Evolutionary conservation across 2,329 filamentous ascomycete species (phyloP).

Genomic region (Colletotrichum godetiae): DNA sequence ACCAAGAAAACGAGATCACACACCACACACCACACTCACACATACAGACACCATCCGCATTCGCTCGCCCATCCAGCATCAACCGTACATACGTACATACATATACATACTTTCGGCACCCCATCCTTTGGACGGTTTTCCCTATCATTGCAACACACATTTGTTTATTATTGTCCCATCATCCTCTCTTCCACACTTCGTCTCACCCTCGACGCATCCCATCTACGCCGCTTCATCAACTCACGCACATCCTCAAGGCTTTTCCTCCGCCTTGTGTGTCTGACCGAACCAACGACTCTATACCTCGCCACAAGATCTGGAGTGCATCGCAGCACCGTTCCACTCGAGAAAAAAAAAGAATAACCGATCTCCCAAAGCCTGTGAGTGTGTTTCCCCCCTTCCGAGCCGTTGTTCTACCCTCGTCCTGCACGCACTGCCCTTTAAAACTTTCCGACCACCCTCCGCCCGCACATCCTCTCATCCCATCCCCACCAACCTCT

Average conservation of each 20-base stretch:
- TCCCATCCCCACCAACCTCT: conserved; percentile 34
- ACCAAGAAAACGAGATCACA: conserved; percentile 30
- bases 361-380: conserved; percentile 19
- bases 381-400: conserved; percentile 27
- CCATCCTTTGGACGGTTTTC: conserved; percentile 28
- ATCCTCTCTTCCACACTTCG: conserved; percentile 11
- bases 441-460: conserved; percentile 33
- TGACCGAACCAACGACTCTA: conserved; percentile 28
- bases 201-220: conserved; percentile 1
- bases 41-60: background rate
- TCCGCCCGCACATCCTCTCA: conserved; percentile 24
- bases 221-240: background rate
- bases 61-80: conserved; percentile 23
- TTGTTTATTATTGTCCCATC: conserved; percentile 38
- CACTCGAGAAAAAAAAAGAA: conserved; percentile 23
- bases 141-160: conserved; percentile 32
- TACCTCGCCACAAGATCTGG: conserved; percentile 35
- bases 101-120: conserved; percentile 34
- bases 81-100: conserved; percentile 31
- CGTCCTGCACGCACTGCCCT: conserved; percentile 30
- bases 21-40: conserved; percentile 18
- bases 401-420: conserved; percentile 6
- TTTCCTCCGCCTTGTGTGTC: conserved; percentile 28
- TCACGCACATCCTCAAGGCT: conserved; percentile 14
- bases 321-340: conserved; percentile 34